Evolutionary conservation across 1,284 basidiomycete genomes (phyloP), one percentile per base, ranked within the genome.

Genomic region (Coriolopsis trogii): DNA sequence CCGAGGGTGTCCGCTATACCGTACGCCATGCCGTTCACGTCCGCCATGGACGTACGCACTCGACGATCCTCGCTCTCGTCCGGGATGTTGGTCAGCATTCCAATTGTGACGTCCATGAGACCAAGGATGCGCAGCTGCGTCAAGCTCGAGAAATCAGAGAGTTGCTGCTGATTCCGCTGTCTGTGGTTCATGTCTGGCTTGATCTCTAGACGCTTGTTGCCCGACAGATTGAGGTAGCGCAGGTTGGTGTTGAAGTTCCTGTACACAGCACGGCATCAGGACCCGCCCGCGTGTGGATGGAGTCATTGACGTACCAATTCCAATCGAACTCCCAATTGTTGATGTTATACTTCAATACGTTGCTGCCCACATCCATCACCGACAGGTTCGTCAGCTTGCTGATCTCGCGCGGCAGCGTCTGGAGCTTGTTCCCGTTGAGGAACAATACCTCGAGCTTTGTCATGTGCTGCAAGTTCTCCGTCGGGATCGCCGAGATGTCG

Each of bases 261-360:
- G 58, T 15, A 44, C 36, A 44, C 8, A 26, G 9, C 25, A 37
- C 9, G 44, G 21, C 25, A 21, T n/a, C 8, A 13, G 24, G 1
- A 10, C 10, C 21, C n/a, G n/a, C n/a, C n/a, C 24, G 16, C 28
- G n/a, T 45, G 10, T 10, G 15, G 6, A n/a, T 20, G 15, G 9
- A 3, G 15, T 13, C 12, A n/a, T 12, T 13, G 23, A 41, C 57
- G 38, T 36, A 95, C 97, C 97, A 99, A 70, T 99, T 99, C 96
- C 96, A 99, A 73, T 99, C 97, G 71, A 96, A 99, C 66, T 96
- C 93, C 89, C 89, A 96, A 67, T 99, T 99, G 64, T 94, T 91
- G 61, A 98, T 95, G 68, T 99, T 99, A 73, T 99, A 99, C 79
- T 93, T 95, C 71, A 99, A 79, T 46, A 87, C 73, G 68, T 99